Evolutionary conservation across 2,329 filamentous ascomycete species (phyloP), one percentile per base, ranked within the genome.

Genomic region (Clonostachys rhizophaga): DNA sequence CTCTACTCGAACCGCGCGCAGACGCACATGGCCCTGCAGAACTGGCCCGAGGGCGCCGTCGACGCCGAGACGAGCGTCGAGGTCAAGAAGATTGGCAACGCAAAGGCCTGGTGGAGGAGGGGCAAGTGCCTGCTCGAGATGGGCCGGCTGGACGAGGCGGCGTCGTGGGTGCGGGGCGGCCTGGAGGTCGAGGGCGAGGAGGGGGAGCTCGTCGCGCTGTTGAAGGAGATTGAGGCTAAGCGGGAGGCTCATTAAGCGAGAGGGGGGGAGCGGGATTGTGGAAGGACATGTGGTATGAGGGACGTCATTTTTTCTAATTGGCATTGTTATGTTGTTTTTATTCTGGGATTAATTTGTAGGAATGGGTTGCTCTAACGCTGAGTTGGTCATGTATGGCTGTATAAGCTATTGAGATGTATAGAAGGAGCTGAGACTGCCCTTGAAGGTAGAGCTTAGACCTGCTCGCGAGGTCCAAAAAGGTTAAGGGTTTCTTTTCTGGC

Each of bases 51-150:
- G 70, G 94, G 83, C 6, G 80, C 86, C n/a, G 77, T 90, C 6
- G 94, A 99, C 68, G 91, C 91, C 5, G 87, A 95, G 71, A 81
- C 84, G 33, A 94, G 89, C 63, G 86, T 96, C 40, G 91, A 96
- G 74, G 84, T 89, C 52, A 91, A 92, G 76, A 81, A 84, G 54
- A 79, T 86, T 40, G 91, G 87, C 37, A 97, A 99, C 66, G 84
- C 89, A 2, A 97, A 97, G 81, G 91, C 85, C 1, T 97, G 92
- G 90, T 96, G 90, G 86, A 77, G 94, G 51, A 76, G 89, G 51
- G 94, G 89, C 10, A 84, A 83, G 71, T 95, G 90, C 62, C 68
- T 97, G 61, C 69, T 86, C 54, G 94, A 99, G 81, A 97, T 97
- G 94, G 87, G 87, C 2, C 69, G 92, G 50, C 70, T 89, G 59